Conservation (phyloP, 306 rosid genomes). For the Crataegus laevigata region DNA sequence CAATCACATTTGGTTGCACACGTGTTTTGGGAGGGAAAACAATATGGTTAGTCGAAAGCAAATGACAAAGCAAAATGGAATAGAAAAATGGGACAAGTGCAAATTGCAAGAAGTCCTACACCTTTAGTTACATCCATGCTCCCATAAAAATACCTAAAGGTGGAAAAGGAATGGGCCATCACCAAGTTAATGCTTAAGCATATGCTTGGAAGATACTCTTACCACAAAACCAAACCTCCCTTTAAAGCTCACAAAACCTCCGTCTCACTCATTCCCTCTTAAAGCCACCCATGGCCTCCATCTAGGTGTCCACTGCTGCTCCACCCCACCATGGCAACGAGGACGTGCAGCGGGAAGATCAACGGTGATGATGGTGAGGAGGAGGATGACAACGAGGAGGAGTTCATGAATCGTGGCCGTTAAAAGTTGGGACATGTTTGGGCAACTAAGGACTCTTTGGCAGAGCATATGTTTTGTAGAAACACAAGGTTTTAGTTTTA, state of each 20-base stretch:
- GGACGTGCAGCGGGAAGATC: slow-evolving; percentile 10
- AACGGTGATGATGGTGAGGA: slow-evolving; percentile 17
- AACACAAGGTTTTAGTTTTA: not conserved
- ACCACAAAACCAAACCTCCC: slow-evolving; percentile 27
- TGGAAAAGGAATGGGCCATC: slow-evolving; percentile 33
- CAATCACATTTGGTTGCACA: not conserved
- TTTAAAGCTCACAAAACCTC: slow-evolving; percentile 23
- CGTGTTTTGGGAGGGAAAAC: not conserved
- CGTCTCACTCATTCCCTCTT: slow-evolving; percentile 21
- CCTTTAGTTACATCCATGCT: slow-evolving; percentile 15
- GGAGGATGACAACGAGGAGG: slow-evolving; percentile 11
- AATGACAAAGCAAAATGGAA: not conserved
- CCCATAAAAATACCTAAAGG: slow-evolving; percentile 29
- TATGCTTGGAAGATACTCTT: slow-evolving; percentile 69
- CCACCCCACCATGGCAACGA: slow-evolving; percentile 5
- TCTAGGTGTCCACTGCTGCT: not conserved
- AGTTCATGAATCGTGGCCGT: slow-evolving; percentile 12
- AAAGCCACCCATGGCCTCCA: slow-evolving; percentile 4
- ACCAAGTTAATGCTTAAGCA: slow-evolving; percentile 48
- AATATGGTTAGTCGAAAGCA: not conserved
- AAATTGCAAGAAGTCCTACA: not conserved
- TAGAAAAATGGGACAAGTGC: not conserved
- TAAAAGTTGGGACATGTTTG: slow-evolving; percentile 40
- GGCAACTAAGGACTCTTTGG: slow-evolving; percentile 85
- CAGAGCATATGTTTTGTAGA: slow-evolving; percentile 15